Evolutionary conservation across 2,329 filamentous ascomycete genomes (phyloP), one percentile per base, ranked within the genome.

Genomic region (Acephala macrosclerotiorum): DNA sequence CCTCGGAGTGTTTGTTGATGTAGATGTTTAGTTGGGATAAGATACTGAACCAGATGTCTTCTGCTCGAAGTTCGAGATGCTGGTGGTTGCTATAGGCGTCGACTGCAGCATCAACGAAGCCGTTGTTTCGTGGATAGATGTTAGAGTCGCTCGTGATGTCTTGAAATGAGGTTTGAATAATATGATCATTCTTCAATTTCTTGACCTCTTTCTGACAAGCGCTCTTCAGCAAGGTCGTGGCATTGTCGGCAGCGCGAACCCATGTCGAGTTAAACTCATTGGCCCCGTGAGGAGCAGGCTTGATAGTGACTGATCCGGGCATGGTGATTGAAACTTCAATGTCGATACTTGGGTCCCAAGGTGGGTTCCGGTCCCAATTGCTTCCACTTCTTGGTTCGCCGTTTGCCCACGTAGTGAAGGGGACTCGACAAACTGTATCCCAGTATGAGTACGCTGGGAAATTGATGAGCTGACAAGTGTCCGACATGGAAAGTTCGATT

Each of bases 11-110:
- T 1, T 72, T 77, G 58, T 84, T 84, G 70, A 86, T 75, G 67
- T 78, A 83, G 62, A 79, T 75, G 69, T 76, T 80, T 1, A 85
- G 68, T 66, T 87, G 84, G 0, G 78, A 76, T 0, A 86, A 70
- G 66, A 86, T 84, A 6, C 83, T 75, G 53, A 85, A 77, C 84
- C 84, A 87, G 18, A 86, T 71, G 64, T 87, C 84, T 33, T 87
- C 83, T 0, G 84, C 83, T 0, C 84, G 80, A 55, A 86, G 74
- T 1, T 71, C 73, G 0, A 86, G 77, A 63, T 84, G 78, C 60
- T 82, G 79, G 62, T 84, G 80, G 1, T 74, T n/a, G 29, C 63
- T 65, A 60, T 63, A 68, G 16, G 66, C 66, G 5, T 16, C 2
- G 5, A 61, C 36, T 26, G 49, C 53, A n/a, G 20, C 29, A 29